A percentile compares a stretch with the other conserved stretches of the same genome.
These are phyloP conservation scores for Fragaria ananassa DNA, from an alignment of 306 rosid species.

Conservation along the genomic window DNA sequence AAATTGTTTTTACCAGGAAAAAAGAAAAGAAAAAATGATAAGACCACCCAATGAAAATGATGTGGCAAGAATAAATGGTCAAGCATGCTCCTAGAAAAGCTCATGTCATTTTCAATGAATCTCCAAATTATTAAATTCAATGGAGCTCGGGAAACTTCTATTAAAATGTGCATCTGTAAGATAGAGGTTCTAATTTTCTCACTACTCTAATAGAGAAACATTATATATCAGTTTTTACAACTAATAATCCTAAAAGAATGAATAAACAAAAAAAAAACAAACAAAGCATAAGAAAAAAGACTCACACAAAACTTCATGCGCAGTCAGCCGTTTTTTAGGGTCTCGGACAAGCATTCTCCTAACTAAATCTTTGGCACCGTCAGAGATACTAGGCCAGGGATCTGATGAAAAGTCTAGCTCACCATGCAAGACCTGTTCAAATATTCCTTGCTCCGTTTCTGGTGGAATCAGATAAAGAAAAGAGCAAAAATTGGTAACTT, in stretches of 20 bases:
- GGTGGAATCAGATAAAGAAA: conserved; percentile 19
- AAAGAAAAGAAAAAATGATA: neutral
- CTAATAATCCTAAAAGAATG: conserved; percentile 4
- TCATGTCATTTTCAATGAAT: neutral
- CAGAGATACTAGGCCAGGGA: conserved; percentile 95
- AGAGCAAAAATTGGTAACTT: neutral
- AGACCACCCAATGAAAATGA: neutral
- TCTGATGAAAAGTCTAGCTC: conserved; percentile 87
- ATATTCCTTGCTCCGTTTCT: conserved; percentile 88
- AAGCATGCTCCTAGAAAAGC: neutral
- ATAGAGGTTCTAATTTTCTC: neutral
- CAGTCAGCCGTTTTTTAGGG: conserved; percentile 72
- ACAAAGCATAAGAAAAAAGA: conserved; percentile 9
- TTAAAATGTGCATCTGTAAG: neutral
- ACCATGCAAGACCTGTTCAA: conserved; percentile 87
- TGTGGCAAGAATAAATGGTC: neutral
- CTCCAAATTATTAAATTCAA: neutral
- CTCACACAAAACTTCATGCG: conserved; percentile 94
- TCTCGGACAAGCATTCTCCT: conserved; percentile 92
- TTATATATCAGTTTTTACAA: neutral
- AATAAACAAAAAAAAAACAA: conserved; percentile 4
- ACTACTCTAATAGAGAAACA: neutral
- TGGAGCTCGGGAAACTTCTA: neutral
- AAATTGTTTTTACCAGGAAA: neutral
- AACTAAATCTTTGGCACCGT: conserved; percentile 95